Evolutionary conservation across 2,329 filamentous ascomycete species (phyloP), one percentile per base, ranked within the genome.

Genomic region (Thelonectria discophora): DNA sequence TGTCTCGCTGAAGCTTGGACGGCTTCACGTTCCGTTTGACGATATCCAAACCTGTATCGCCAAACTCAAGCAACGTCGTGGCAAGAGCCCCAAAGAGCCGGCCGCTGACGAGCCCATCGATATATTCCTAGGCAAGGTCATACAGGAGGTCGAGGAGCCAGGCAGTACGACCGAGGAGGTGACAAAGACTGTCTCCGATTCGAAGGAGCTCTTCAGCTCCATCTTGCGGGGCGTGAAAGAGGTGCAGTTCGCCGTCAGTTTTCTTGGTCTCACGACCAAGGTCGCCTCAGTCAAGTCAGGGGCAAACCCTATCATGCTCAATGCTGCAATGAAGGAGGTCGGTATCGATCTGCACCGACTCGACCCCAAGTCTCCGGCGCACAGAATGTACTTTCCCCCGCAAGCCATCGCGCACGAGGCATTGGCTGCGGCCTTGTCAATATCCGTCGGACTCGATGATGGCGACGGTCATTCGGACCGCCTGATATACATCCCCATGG

Each of bases 371-470:
- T 97, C 94, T 15, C 93, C 95, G 1, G 93, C 94, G 0, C 95
- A 99, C 81, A 89, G 95, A 65, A 99, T 98, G 95, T 98, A 99
- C 77, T 99, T 99, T 74, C 92, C 94, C 2, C 88, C 90, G 20
- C 90, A 93, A 64, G 95, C 97, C 74, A 89, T 97, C 71, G 95
- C 95, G 12, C 95, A 99, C 75, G 94, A 99, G 81, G 95, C 94
- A 11, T 84, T 99, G 37, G 86, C 95, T 20, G 95, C 94, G 17
- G 95, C 94, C 3, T 88, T 99, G 42, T 97, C 95, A 1, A 91
- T 99, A 58, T 94, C 94, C 0, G 84, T 98, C 59, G 95, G 93
- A 40, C 83, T 99, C 37, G 94, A 97, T 72, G 93, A 97, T 74
- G 92, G 93, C n/a, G 87, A 90, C 27, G 91, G 90, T 9, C 91